Base-by-base conservation (phyloP, 768 basidiomycete genomes). In the Mycena galopus region DNA sequence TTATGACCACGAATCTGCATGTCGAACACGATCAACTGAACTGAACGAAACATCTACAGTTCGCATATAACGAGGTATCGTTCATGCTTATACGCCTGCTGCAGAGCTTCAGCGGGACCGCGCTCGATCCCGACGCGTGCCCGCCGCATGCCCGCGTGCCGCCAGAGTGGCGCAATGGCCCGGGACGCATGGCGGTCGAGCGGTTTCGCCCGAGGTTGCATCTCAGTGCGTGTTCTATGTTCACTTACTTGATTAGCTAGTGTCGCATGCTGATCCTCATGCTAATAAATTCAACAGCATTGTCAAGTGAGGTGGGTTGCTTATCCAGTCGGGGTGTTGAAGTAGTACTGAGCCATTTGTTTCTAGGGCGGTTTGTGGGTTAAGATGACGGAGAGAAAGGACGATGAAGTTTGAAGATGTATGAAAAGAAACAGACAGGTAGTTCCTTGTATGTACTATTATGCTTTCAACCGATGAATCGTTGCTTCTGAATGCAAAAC, bases 71-170 rank as follows among this genome's bases (percentile, higher is more conserved):
- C 67, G 84, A 86, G 69, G 76, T 84, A n/a, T 86, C 88, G 0
- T 88, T 86, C 78, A 83, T 87, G 74, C 77, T 89, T 27, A 83
- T 89, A 23, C 81, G 85, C 12, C 76, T 89, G n/a, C 77, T 87
- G 19, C 86, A 87, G 67, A 72, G 69, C 32, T 86, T 87, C 72
- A 72, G 75, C 12, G 73, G 76, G 3, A 75, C 85, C 44, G 69
- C 59, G 47, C 78, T 86, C 8, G 83, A 76, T 2, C 63, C 67
- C 4, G 83, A 82, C 12, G 80, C 80, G 1, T 82, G 82, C 58
- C 80, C 81, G 21, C 77, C 78, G 8, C 77, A 78, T 4, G 80
- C 81, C 1, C 76, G 76, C 21, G 82, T 83, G 10, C 87, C 85
- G 0, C 74, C 77, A 0, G 81, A 81, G 11, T 89, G 88, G 88